phyloP scores from a whole-genome alignment of 345 rosid genomes.

The Lumnitzera racemosa region DNA sequence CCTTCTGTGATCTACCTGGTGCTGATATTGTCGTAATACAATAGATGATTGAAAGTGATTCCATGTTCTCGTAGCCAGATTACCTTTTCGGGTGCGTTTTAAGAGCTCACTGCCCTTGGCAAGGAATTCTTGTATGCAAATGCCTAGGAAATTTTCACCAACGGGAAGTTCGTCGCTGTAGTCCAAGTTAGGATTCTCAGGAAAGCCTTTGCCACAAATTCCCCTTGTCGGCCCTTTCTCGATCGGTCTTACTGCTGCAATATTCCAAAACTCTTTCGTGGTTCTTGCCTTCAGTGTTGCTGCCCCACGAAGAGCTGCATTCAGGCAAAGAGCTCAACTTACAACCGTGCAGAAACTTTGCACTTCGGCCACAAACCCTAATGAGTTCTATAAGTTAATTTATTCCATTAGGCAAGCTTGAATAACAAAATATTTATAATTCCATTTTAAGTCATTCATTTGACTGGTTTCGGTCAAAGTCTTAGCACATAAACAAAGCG shows the following conservation, averaged over 20 bases:
- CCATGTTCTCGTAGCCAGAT: not conserved
- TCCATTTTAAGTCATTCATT: too few relatives aligned
- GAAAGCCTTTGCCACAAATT: slow-evolving; percentile 28
- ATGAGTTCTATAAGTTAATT: too few relatives aligned
- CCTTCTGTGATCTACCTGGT: too few relatives aligned
- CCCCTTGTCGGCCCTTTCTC: slow-evolving; percentile 54
- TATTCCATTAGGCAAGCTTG: too few relatives aligned
- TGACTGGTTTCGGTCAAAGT: too few relatives aligned
- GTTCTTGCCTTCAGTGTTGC: slow-evolving; percentile 92
- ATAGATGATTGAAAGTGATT: too few relatives aligned
- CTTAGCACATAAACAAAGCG: too few relatives aligned
- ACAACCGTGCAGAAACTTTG: too few relatives aligned
- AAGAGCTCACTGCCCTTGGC: slow-evolving; percentile 84
- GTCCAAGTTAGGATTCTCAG: slow-evolving; percentile 26
- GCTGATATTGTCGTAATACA: too few relatives aligned
- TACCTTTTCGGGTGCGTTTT: slow-evolving; percentile 89
- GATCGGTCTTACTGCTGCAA: slow-evolving; percentile 64
- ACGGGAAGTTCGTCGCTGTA: slow-evolving; percentile 40
- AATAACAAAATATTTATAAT: too few relatives aligned
- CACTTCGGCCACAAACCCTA: too few relatives aligned
- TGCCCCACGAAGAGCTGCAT: slow-evolving; percentile 84
- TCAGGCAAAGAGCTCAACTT: not conserved
- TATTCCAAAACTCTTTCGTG: slow-evolving; percentile 67
- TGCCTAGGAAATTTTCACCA: slow-evolving; percentile 48
- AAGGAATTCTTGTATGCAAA: slow-evolving; percentile 60